Evolutionary conservation across 2,329 filamentous ascomycete genomes (phyloP), one percentile per base, ranked within the genome.

Genomic region (Ambrosiella beaveri): DNA sequence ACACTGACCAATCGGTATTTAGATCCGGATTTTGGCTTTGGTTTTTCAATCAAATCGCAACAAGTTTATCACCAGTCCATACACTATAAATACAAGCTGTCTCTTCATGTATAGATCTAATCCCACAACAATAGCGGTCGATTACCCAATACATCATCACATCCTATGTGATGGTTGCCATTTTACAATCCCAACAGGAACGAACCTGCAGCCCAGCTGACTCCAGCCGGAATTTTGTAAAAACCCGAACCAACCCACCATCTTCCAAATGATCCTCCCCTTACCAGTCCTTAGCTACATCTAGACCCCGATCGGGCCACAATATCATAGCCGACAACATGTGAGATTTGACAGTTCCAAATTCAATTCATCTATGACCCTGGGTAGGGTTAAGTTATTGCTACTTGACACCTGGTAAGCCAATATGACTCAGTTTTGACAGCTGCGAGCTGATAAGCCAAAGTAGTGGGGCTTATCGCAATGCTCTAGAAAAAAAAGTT

Each of bases 401-500:
- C 40, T 41, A 11, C 17, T 19, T 49, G 45, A 15, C 19, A 51
- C 27, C 15, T 51, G 19, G 12, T 2, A 40, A n/a, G 38, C 15
- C 27, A 39, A 19, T 7, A 11, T 27, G 2, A 27, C 27, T 27
- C 5, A 27, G 27, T 38, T n/a, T n/a, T 40, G 15, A 1, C 59
- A 58, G 45, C 39, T 56, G 56, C 3, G 17, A 6, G 3, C 39
- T 7, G 54, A 58, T 58, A 55, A 60, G 51, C 39, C 38, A 52
- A 49, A 37, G 13, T 53, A 47, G 52, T 60, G 59, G 59, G 56
- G 56, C 52, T 58, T 58, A 60, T 60, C 59, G 56, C 36, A 15
- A 38, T 41, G 56, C 52, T 56, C 52, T 47, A 57, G 50, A 58
- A 60, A 59, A 54, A 60, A 59, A 59, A 54, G 53, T 57, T 58